A percentile compares a stretch with the other conserved stretches of the same genome.
These are phyloP conservation scores for Penicillium mononematosum DNA, from an alignment of 495 filamentous ascomycete species.

Conservation along the genomic window DNA sequence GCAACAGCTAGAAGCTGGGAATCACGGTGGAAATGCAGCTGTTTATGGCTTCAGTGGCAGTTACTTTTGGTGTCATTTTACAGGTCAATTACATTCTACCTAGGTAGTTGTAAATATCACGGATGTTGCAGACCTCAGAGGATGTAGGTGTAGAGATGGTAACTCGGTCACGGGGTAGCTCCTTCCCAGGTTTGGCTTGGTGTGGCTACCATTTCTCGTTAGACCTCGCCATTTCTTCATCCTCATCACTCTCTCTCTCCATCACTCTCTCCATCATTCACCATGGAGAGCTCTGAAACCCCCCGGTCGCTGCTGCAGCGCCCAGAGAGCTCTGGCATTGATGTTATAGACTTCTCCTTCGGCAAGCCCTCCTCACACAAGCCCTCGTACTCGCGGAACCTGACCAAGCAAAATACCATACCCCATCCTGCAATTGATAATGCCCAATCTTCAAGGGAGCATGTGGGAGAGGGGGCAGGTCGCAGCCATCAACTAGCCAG, in stretches of 20 bases:
- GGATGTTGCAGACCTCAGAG: not conserved
- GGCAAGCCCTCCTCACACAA: slow-evolving; percentile 31
- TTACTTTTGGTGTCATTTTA: no score
- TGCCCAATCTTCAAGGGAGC: not conserved
- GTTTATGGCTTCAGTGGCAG: no score
- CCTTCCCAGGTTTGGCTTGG: not conserved
- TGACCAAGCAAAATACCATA: slow-evolving; percentile 8
- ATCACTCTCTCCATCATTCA: not conserved
- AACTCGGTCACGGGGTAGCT: slow-evolving; percentile 3
- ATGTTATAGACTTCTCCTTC: slow-evolving; percentile 38
- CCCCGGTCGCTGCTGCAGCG: slow-evolving; percentile 28
- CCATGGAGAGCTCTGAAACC: slow-evolving; percentile 1
- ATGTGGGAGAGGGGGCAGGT: not conserved
- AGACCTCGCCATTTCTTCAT: not conserved
- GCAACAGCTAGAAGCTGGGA: no score
- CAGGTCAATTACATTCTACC: no score
- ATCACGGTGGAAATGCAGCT: no score
- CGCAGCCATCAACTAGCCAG: not conserved
- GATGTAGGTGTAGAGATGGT: not conserved
- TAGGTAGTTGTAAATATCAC: not conserved
- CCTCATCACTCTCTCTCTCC: no score
- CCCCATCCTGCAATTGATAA: not conserved
- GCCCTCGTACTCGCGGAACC: slow-evolving; percentile 23
- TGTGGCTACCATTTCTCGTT: not conserved
- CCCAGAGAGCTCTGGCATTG: slow-evolving; percentile 31